Evolutionary conservation across 2,329 filamentous ascomycete genomes (phyloP), one percentile per base, ranked within the genome.

Genomic region (Magnaporthiopsis incrustans): DNA sequence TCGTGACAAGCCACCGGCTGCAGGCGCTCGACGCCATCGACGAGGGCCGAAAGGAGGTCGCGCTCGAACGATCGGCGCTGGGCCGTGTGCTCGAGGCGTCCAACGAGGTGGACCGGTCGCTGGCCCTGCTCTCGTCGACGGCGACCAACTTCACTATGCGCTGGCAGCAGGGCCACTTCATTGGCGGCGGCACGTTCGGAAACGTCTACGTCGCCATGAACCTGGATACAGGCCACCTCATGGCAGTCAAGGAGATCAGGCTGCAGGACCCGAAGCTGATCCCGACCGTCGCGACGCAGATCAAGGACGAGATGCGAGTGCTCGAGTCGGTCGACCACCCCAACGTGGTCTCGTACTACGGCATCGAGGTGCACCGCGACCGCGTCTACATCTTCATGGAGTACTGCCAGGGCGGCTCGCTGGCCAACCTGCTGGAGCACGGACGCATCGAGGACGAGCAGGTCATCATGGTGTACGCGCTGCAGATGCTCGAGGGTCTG

Each of bases 381-480:
- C 95, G 97, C 73, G 95, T 99, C n/a, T 99, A 98, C 77, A 97
- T 99, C 69, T 99, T 99, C 75, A 99, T 99, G 95, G 95, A 99
- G 76, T 98, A 96, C 77, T 99, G 95, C 76, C 96, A 92, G 5
- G 94, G 95, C 62, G 95, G 95, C 26, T 98, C 94, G 22, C 82
- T 99, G 61, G 93, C 95, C 57, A 90, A 86, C 62, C 79, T 99
- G 63, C 81, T 99, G 57, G 95, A 99, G 75, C 94, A 99, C 72
- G 95, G 95, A 15, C 90, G 95, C 57, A 97, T 99, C 67, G 95
- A 97, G 78, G 96, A 98, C 73, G 95, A 99, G 75, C 95, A 93
- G 64, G 93, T 98, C 67, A 94, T 97, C 67, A 96, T 96, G 87
- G 94, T 98, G 57, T 98, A 98, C 74, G 91, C 92, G 32, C 81